Conservation (phyloP, 139 green algal species). For the Asterochloris sp. region DNA sequence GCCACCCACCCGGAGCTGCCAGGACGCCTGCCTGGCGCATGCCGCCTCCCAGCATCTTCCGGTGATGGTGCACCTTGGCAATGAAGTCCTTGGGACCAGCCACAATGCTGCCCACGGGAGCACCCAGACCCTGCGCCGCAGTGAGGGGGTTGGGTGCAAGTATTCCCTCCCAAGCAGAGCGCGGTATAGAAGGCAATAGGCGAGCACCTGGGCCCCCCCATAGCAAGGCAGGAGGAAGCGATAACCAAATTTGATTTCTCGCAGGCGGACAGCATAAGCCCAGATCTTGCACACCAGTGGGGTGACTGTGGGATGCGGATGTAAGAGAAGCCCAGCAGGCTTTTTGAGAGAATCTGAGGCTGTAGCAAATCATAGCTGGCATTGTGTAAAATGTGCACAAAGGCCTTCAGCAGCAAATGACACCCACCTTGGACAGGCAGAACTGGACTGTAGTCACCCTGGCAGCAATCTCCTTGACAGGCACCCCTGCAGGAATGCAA, state of each 20-base stretch:
- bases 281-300: too few species aligned
- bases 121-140: conserved; percentile 47
- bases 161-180: neutral
- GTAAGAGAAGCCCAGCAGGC: too few species aligned
- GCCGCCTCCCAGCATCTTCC: conserved; percentile 71
- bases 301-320: too few species aligned
- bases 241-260: too few species aligned
- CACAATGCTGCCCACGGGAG: conserved; percentile 61
- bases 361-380: too few species aligned
- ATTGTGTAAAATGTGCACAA: too few species aligned
- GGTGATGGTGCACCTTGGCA: conserved; percentile 22
- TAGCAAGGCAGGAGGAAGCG: neutral
- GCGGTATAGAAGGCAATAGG: neutral
- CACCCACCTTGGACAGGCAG: conserved; percentile 60
- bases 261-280: too few species aligned
- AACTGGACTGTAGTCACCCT: conserved; percentile 42
- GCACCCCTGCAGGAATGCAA: neutral
- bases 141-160: too few species aligned
- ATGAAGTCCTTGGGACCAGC: conserved; percentile 48
- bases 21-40: conserved; percentile 64
- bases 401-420: too few species aligned
- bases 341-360: too few species aligned
- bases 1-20: conserved; percentile 23
- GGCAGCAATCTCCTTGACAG: conserved; percentile 11
- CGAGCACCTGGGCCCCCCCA: neutral